phyloP scores from a whole-genome alignment of 192 early-diverging fungal species.

The Coemansia sp. region DNA sequence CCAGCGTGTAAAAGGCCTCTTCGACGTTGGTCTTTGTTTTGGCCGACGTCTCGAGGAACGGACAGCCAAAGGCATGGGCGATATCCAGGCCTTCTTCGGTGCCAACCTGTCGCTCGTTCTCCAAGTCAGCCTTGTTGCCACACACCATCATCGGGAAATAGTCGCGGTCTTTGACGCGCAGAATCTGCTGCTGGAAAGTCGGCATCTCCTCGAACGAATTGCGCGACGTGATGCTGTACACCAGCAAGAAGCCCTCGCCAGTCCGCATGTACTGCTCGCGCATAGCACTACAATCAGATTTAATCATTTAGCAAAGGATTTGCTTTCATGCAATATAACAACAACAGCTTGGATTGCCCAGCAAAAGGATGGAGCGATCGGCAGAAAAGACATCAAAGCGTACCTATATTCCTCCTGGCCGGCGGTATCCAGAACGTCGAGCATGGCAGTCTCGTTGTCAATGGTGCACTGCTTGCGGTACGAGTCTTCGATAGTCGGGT shows the following conservation, averaged over 20 bases:
- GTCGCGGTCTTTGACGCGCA: slow-evolving; percentile 93
- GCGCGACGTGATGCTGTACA: slow-evolving; percentile 90
- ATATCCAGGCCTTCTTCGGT: slow-evolving; percentile 78
- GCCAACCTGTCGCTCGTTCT: slow-evolving; percentile 78
- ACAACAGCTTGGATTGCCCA: slow-evolving; percentile 3
- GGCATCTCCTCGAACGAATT: slow-evolving; percentile 89
- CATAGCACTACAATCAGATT: slow-evolving; percentile 60
- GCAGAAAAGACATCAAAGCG: slow-evolving; percentile 8
- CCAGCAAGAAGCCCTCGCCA: slow-evolving; percentile 92
- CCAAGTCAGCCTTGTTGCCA: slow-evolving; percentile 91
- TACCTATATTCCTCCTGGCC: slow-evolving; percentile 92
- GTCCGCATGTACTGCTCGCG: slow-evolving; percentile 97
- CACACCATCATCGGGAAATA: slow-evolving; percentile 87
- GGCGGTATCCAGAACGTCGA: slow-evolving; percentile 94
- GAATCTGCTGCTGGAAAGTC: slow-evolving; percentile 89
- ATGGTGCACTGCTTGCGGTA: slow-evolving; percentile 95
- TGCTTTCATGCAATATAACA: slow-evolving; percentile 1
- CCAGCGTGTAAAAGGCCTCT: slow-evolving; percentile 83
- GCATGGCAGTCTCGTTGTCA: slow-evolving; percentile 79
- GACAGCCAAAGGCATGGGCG: slow-evolving; percentile 69
- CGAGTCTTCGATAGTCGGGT: slow-evolving; percentile 99
- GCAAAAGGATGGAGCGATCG: neutral
- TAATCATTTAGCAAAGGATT: neutral
- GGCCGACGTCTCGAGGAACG: slow-evolving; percentile 87
- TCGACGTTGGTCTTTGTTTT: slow-evolving; percentile 89